phyloP scores from a whole-genome alignment of 805 yeast genomes.

The Metschnikowia corniflorae region DNA sequence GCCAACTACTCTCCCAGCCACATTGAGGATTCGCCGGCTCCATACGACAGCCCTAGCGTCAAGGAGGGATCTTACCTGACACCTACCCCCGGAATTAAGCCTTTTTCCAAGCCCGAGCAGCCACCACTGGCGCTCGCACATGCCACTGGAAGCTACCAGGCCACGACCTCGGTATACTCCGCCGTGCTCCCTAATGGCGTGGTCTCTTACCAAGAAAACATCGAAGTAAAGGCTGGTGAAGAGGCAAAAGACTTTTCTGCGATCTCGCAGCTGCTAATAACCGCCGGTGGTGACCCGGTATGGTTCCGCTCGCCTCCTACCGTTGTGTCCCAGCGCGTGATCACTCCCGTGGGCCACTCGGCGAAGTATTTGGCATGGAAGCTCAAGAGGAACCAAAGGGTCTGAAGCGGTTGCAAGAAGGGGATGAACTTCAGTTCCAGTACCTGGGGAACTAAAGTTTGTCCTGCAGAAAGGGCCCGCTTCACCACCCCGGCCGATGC shows the following conservation, averaged over 20 bases:
- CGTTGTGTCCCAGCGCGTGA: constrained; percentile 25
- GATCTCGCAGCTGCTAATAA: constrained; percentile 15
- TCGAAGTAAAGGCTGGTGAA: constrained; percentile 2
- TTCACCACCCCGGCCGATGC: too few species aligned
- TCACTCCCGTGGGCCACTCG: constrained; percentile 60
- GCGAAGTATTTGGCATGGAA: constrained; percentile 62
- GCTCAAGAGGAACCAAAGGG: constrained; percentile 6
- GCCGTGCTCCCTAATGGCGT: constrained; percentile 37
- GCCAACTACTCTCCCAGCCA: constrained; percentile 14
- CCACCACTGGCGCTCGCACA: constrained; percentile 5
- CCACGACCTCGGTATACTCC: constrained; percentile 35
- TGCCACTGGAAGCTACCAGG: constrained; percentile 21
- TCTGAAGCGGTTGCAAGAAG: neutral
- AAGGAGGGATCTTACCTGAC: constrained; percentile 6
- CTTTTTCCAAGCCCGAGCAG: constrained; percentile 3
- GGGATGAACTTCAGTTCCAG: too few species aligned
- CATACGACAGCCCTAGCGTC: constrained; percentile 4
- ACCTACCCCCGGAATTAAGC: constrained; percentile 5
- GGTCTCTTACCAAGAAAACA: constrained; percentile 29
- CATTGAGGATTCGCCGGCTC: constrained; percentile 9
- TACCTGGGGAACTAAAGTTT: too few species aligned
- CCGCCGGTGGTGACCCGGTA: constrained; percentile 24
- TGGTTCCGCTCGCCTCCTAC: constrained; percentile 73
- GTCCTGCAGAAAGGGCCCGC: too few species aligned
- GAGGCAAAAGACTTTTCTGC: constrained; percentile 4